Conservation (phyloP, 495 filamentous ascomycete species). For the Astrothelium macrocarpum region DNA sequence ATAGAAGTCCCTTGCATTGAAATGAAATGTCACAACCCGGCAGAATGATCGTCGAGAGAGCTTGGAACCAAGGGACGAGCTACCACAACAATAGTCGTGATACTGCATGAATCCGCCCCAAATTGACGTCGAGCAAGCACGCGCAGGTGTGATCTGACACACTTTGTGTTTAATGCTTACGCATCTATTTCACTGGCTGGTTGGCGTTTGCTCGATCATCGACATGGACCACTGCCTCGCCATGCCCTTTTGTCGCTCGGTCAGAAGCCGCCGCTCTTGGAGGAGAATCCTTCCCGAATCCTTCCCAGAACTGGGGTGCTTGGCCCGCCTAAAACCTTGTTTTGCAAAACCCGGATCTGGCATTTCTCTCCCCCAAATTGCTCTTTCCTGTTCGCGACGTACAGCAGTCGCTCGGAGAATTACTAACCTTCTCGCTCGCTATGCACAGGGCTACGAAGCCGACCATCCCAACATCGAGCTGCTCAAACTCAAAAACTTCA, state of each 20-base stretch:
- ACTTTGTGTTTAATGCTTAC: neutral
- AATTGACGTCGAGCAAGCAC: neutral
- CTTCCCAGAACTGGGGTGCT: neutral
- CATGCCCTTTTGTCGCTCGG: neutral
- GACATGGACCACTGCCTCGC: neutral
- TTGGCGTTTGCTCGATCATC: neutral
- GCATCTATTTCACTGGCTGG: neutral
- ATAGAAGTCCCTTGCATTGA: neutral
- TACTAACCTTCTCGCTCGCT: slow-evolving; percentile 18
- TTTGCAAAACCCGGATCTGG: neutral
- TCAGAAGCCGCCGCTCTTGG: neutral
- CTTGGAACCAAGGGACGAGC: too few relatives aligned
- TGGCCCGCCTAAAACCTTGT: neutral
- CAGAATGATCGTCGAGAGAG: too few relatives aligned
- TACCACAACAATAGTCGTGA: neutral
- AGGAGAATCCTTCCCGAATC: slow-evolving; percentile 7
- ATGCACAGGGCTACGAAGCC: slow-evolving; percentile 55
- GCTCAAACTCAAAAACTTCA: slow-evolving; percentile 67
- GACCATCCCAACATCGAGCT: slow-evolving; percentile 67
- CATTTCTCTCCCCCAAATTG: neutral
- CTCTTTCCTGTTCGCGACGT: too few relatives aligned
- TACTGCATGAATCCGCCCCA: neutral
- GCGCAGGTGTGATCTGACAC: neutral
- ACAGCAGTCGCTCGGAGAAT: slow-evolving; percentile 13
- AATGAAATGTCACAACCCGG: neutral